phyloP scores from a whole-genome alignment of 83 land plant genomes.

The Picea mariana region DNA sequence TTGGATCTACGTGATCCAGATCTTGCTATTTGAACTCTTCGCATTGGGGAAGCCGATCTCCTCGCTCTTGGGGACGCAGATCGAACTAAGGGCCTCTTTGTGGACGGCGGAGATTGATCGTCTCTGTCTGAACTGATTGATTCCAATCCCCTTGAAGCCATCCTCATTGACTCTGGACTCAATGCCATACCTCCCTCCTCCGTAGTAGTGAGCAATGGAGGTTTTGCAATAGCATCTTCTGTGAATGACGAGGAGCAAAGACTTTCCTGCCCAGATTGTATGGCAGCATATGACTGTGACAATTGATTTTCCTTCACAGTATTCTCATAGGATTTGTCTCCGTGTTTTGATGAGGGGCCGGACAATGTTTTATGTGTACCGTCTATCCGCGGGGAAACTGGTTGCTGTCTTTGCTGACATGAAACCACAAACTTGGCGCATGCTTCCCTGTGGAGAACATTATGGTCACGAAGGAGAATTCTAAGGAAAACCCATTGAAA shows the following conservation, averaged over 20 bases:
- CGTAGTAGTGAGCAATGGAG: neutral
- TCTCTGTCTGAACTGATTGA: conserved; percentile 40
- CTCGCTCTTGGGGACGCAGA: conserved; percentile 53
- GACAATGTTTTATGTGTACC: neutral
- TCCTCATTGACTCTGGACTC: neutral
- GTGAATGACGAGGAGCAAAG: neutral
- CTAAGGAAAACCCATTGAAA: neutral
- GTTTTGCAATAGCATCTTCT: neutral
- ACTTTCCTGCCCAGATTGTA: neutral
- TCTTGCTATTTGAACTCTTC: conserved; percentile 66
- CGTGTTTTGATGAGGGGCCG: neutral
- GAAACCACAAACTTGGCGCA: conserved; percentile 56
- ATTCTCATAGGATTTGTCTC: conserved; percentile 10
- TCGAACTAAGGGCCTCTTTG: conserved; percentile 54
- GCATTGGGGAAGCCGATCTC: conserved; percentile 81
- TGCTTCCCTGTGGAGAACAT: conserved; percentile 54
- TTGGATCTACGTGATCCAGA: conserved; percentile 64
- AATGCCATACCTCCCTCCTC: neutral
- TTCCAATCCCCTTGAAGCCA: conserved; percentile 16
- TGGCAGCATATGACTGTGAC: neutral
- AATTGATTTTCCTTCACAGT: neutral
- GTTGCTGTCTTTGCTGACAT: conserved; percentile 41
- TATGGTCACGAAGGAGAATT: neutral
- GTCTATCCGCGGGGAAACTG: neutral
- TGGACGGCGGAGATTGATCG: conserved; percentile 29